Evolutionary conservation across 2,329 filamentous ascomycete species (phyloP).

Genomic region (Pestalotiopsis sp.): DNA sequence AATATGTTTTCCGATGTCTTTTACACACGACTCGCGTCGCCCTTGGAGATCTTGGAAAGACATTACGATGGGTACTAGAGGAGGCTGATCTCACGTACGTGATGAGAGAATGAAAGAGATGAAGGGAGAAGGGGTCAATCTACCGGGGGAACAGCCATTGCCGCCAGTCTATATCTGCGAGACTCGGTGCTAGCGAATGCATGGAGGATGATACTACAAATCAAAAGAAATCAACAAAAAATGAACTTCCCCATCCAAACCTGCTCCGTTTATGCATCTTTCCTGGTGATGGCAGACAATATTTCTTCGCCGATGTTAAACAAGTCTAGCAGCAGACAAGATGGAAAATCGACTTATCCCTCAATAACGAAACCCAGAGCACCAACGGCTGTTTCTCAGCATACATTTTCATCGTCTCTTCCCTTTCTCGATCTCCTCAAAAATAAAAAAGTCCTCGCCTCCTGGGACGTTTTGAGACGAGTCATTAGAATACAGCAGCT

Average conservation of each 20-base stretch:
- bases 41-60: not conserved
- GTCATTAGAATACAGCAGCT: not conserved
- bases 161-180: slow-evolving; percentile 1
- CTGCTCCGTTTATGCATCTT: not conserved
- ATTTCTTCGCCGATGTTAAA: no score
- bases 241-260: no score
- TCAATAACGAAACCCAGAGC: no score
- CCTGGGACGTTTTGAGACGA: not conserved
- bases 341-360: no score
- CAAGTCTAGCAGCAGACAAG: no score
- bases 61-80: not conserved
- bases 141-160: not conserved
- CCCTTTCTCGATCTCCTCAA: not conserved
- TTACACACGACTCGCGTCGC: not conserved
- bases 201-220: not conserved
- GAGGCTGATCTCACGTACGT: not conserved
- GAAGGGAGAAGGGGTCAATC: not conserved
- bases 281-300: not conserved
- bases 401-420: not conserved
- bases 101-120: not conserved
- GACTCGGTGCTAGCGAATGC: slow-evolving; percentile 10
- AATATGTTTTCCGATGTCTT: not conserved
- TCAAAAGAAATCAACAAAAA: not conserved
- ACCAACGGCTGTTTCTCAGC: no score
- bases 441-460: not conserved